Base-by-base conservation (phyloP, 1,284 basidiomycete species). In the Pseudozyma sp. region DNA sequence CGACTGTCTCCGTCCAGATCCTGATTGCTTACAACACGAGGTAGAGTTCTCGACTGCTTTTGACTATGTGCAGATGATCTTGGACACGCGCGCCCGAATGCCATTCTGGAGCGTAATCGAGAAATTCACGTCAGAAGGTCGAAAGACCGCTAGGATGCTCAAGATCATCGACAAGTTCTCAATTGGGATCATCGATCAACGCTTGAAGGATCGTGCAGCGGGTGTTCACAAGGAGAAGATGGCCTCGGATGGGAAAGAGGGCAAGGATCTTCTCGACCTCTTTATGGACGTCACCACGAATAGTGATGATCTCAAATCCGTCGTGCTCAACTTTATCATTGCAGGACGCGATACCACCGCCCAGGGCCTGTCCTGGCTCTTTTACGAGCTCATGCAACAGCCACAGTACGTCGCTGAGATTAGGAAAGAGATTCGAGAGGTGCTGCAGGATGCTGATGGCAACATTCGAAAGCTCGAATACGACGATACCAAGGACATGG, bases 321-420 rank as follows among this genome's bases (percentile, higher is more conserved):
- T 78, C 11, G 78, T 80, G 52, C 75, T 78, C 48, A 81, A 81
- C 63, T 82, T 82, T 48, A 62, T 82, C 55, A 79, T 82, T 40
- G 80, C 80, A 12, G 80, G 80, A 11, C 64, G 77, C 8, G 79
- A 81, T 57, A 81, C 79, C 7, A 80, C 79, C 0, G 79, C 79
- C 1, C 79, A 80, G 49, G 67, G 70, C 12, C 59, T 79, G 10
- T 66, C 70, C 5, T 81, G 79, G 79, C 55, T 78, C 25, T 80
- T 78, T 39, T 80, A 71, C 60, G 78, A 81, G 62, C 57, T 81
- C 3, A 64, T 59, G 58, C 50, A 34, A 43, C 25, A 77, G 7
- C 78, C 78, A 11, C 25, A 77, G 34, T 64, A 73, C 42, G 58
- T 78, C n/a, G 70, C 63, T 2, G 53, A 67, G 61, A 78, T 79